Base-by-base conservation (phyloP, 2,329 filamentous ascomycete species). In the Penicillium nordicum region DNA sequence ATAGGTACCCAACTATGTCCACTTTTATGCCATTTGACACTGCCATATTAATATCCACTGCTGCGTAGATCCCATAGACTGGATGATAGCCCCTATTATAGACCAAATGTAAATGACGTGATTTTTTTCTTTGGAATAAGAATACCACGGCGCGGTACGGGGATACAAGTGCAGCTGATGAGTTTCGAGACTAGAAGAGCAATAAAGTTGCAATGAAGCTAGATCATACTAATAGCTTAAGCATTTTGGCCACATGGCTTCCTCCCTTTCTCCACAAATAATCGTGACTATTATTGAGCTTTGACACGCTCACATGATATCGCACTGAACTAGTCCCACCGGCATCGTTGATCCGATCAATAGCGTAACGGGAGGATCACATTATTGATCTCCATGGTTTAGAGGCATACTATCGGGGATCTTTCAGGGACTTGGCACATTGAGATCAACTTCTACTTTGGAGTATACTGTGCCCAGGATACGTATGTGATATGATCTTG, bases 251-350 rank as follows among this genome's bases (percentile, higher is more conserved):
- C 40, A 52, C 50, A 52, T 46, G 42, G 32, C 23, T 29, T 52
- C 14, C 21, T 40, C 37, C 44, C 21, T 36, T 18, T 54, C 52
- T 40, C 44, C 50, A 38, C 50, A 36, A 30, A 23, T 29, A n/a
- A 29, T 47, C n/a, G 6, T 27, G 18, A 23, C 21, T 50, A 41
- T 40, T 32, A 32, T 47, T 53, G 44, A 53, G 51, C 51, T 36
- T 49, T 40, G 44, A 38, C 49, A 51, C 12, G 29, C 29, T 48
- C 44, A 42, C 51, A 23, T 53, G 50, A 49, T 34, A 34, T 16
- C 32, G 14, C 8, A 21, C 36, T 46, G 23, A 23, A 41, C 25
- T 34, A 34, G 36, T 50, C 18, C 47, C 36, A 50, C 32, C 29
- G n/a, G 29, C 21, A 18, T 23, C 3, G 42, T 40, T 41, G 36